phyloP scores from a whole-genome alignment of 1,139 yeast genomes.

The Candida tetrigidarum region DNA sequence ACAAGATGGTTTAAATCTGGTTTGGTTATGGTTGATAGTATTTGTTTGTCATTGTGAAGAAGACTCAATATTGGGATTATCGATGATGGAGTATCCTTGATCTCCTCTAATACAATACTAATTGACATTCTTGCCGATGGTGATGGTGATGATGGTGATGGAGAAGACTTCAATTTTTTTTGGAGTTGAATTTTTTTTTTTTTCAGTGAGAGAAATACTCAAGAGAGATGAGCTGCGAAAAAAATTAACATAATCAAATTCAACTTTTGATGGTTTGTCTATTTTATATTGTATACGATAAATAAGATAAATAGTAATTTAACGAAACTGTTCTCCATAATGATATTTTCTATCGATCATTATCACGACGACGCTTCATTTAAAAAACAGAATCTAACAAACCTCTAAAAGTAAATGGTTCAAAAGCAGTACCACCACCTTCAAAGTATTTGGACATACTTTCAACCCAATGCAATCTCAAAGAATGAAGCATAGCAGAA shows the following conservation, averaged over 20 bases:
- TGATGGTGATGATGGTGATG: background rate
- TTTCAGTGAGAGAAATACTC: too few relatives aligned
- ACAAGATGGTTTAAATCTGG: conserved; percentile 60
- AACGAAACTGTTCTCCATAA: too few relatives aligned
- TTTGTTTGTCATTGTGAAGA: conserved; percentile 31
- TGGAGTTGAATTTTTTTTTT: conserved; percentile 4
- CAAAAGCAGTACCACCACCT: conserved; percentile 77
- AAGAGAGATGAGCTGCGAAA: conserved; percentile 6
- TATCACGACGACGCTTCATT: too few relatives aligned
- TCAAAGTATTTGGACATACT: conserved; percentile 85
- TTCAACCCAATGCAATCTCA: conserved; percentile 88
- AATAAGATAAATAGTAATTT: background rate
- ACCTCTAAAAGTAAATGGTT: conserved; percentile 63
- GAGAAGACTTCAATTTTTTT: background rate
- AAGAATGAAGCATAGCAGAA: conserved; percentile 83
- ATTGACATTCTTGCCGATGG: conserved; percentile 36
- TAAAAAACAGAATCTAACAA: conserved; percentile 35
- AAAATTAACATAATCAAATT: too few relatives aligned
- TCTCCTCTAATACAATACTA: conserved; percentile 33
- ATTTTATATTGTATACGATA: background rate
- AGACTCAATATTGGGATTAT: conserved; percentile 39
- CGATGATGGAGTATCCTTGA: conserved; percentile 38
- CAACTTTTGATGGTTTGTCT: too few relatives aligned
- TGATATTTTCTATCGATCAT: too few relatives aligned
- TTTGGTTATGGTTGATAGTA: conserved; percentile 47